Base-by-base conservation (phyloP, 805 yeast species). In the Millerago galiae region DNA sequence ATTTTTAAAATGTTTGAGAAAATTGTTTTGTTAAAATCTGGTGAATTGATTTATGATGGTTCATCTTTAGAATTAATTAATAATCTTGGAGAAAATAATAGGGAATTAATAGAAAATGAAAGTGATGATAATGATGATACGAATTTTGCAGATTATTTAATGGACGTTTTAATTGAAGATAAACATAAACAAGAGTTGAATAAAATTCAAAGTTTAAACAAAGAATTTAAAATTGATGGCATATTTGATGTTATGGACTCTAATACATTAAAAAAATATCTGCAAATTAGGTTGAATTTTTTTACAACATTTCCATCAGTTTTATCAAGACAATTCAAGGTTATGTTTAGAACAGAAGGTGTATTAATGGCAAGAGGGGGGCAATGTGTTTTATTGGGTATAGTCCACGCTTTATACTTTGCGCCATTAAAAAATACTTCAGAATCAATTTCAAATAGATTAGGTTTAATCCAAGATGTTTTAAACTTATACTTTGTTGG, bases 391-490 rank as follows among this genome's bases (percentile, higher is more conserved):
- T 79, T 82, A 3, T 63, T 83, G 43, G 87, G 83, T 7, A 66
- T 81, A 6, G 68, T 87, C 10, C 73, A 79, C 38, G 75, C 91
- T 0, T 64, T 87, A 34, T 88, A 72, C 53, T 87, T 79, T 65
- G 68, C 86, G 1, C 83, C 85, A 8, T 53, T 81, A 36, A 68
- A 68, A 42, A 62, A 74, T 41, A 52, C 56, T 28, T 59, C 61
- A 37, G 59, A 61, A 1, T 81, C 91, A 28, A 71, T 85, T 27
- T 70, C 70, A 44, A 77, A 86, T 59, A 66, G 95, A 49, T 61
- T 88, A 14, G 95, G 95, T 3, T 63, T 87, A 38, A 71, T 83
- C 3, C 95, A 88, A 59, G 85, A 84, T 54, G 72, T 81, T 3
- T 66, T 82, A 17, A 79, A 87, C 26, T 58, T 87, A 40, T 87